Evolutionary conservation across 106 monocot species (phyloP).

Genomic region (Chionographis japonica): DNA sequence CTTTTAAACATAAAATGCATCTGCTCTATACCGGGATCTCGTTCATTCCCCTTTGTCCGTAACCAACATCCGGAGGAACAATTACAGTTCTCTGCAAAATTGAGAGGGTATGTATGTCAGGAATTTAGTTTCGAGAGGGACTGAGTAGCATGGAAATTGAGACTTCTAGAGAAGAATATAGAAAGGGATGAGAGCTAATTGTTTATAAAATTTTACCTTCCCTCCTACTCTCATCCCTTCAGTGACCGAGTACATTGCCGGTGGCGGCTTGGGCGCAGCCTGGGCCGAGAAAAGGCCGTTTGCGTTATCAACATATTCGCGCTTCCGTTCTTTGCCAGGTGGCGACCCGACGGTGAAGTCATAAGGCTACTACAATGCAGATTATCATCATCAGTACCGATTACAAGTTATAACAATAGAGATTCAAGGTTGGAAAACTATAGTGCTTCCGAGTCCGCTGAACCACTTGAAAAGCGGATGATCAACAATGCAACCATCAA

Average conservation of each 20-base stretch:
- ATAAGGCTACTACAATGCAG: slow-evolving; percentile 70
- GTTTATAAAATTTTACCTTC: slow-evolving; percentile 37
- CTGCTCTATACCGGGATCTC: slow-evolving; percentile 74
- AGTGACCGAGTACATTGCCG: slow-evolving; percentile 69
- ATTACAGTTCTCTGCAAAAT: slow-evolving; percentile 67
- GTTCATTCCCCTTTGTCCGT: slow-evolving; percentile 76
- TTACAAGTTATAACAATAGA: not conserved
- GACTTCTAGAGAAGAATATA: not conserved
- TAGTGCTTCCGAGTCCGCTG: too few species aligned
- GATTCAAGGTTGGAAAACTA: too few species aligned
- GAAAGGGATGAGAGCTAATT: slow-evolving; percentile 2
- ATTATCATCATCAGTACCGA: slow-evolving; percentile 8
- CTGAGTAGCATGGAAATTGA: not conserved
- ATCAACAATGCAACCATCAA: too few species aligned
- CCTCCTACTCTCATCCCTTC: slow-evolving; percentile 96
- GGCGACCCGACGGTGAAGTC: slow-evolving; percentile 75
- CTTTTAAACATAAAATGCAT: not conserved
- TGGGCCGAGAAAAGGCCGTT: slow-evolving; percentile 94
- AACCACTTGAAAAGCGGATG: too few species aligned
- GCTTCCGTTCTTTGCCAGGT: slow-evolving; percentile 90
- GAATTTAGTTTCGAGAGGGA: not conserved
- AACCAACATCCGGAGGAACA: slow-evolving; percentile 82
- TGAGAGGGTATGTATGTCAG: not conserved
- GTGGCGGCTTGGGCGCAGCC: slow-evolving; percentile 86
- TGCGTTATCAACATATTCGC: slow-evolving; percentile 77